Percentiles rank a stretch among this genome's conserved stretches.
These are phyloP conservation scores for Hanseniaspora taiwanica DNA, from an alignment of 805 yeast species.

Conservation along the genomic window DNA sequence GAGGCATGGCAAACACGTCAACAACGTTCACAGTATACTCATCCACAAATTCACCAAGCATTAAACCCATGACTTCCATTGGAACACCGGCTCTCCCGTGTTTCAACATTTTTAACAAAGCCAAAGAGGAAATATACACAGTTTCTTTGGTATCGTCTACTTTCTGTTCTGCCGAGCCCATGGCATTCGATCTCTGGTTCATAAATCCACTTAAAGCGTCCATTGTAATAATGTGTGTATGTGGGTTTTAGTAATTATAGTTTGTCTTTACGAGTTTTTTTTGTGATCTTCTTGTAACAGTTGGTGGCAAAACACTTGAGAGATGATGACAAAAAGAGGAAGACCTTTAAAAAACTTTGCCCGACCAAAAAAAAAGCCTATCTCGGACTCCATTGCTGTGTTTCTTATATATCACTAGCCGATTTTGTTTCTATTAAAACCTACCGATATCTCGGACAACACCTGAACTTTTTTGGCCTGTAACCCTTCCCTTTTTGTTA, in stretches of 20 bases:
- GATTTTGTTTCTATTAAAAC: not conserved
- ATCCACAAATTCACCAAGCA: constrained; percentile 97
- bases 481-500: too few relatives aligned
- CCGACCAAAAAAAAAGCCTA: not conserved
- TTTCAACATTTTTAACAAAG: constrained; percentile 88
- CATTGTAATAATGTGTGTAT: not conserved
- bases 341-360: not conserved
- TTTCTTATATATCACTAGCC: too few relatives aligned
- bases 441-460: not conserved
- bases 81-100: constrained; percentile 91
- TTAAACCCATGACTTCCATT: constrained; percentile 91
- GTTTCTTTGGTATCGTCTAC: constrained; percentile 93
- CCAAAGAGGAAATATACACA: constrained; percentile 89
- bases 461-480: too few relatives aligned
- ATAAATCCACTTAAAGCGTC: constrained; percentile 1
- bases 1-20: constrained; percentile 99
- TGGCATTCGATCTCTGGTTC: not conserved
- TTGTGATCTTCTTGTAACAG: not conserved
- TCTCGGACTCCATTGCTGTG: too few relatives aligned
- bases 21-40: constrained; percentile 94
- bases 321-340: too few relatives aligned
- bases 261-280: not conserved
- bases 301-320: not conserved
- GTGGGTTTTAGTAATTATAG: not conserved
- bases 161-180: constrained; percentile 41